Percentiles rank a stretch among this genome's conserved stretches.
Evolutionary conservation across 257 asterid species (phyloP).

Genomic region (Ilex aquifolium): DNA sequence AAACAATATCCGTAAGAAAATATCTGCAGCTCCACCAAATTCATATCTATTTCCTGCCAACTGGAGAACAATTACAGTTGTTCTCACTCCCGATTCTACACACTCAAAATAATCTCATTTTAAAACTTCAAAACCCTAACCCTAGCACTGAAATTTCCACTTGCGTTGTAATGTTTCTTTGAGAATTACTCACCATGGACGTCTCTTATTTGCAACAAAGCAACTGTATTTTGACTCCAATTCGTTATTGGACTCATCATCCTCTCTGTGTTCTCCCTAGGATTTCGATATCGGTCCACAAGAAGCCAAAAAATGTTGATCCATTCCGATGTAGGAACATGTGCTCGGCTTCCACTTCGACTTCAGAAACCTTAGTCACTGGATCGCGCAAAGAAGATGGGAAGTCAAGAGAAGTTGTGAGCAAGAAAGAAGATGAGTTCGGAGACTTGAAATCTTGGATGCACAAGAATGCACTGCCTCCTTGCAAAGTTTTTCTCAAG

Average conservation of each 20-base stretch:
- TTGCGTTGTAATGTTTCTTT: neutral
- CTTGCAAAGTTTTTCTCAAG: slow-evolving; percentile 67
- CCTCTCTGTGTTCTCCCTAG: slow-evolving; percentile 33
- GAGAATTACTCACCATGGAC: slow-evolving; percentile 37
- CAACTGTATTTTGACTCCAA: slow-evolving; percentile 50
- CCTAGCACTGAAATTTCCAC: too few relatives aligned
- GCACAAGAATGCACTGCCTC: slow-evolving; percentile 87
- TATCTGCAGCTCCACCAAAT: too few relatives aligned
- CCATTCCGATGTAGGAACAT: slow-evolving; percentile 21
- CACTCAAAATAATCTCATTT: too few relatives aligned
- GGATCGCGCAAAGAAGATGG: slow-evolving; percentile 16
- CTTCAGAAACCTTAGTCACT: slow-evolving; percentile 52
- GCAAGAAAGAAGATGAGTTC: slow-evolving; percentile 32
- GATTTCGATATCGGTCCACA: slow-evolving; percentile 22
- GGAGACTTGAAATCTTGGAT: slow-evolving; percentile 86
- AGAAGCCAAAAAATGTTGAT: slow-evolving; percentile 15
- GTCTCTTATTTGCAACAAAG: slow-evolving; percentile 33
- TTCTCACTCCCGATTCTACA: too few relatives aligned
- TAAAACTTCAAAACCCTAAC: too few relatives aligned
- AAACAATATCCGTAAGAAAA: too few relatives aligned
- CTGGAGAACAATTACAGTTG: too few relatives aligned
- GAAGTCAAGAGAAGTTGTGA: slow-evolving; percentile 38
- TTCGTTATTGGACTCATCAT: slow-evolving; percentile 32
- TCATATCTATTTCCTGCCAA: too few relatives aligned
- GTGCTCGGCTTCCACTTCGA: slow-evolving; percentile 51